Base-by-base conservation (phyloP, 768 basidiomycete species). In the Boletus speciosus region DNA sequence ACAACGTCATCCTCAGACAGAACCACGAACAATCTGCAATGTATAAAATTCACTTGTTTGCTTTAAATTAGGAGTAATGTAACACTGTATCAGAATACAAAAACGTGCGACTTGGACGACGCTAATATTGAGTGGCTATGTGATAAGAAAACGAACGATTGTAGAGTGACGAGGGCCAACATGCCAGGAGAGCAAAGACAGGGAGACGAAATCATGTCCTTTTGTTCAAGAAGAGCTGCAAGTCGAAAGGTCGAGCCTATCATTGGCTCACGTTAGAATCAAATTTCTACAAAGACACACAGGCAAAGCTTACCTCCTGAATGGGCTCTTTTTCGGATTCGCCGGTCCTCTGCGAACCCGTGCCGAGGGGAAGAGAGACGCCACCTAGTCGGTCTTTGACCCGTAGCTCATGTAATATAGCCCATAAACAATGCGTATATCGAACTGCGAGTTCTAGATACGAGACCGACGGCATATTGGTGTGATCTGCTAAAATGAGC, bases 391-490 rank as follows among this genome's bases (percentile, higher is more conserved):
- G 70, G 32, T 56, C 63, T 55, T 76, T 79, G 14, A 78, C 71
- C 9, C 73, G 76, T 42, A 74, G 56, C 41, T 82, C 81, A 57
- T 84, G 75, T 43, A 86, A 73, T 45, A 72, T 71, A 8, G 74
- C 73, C 85, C 86, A 88, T 16, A 88, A 58, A 7, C 74, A 75
- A n/a, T 80, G 73, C 3, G 83, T 86, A 62, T 90, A 81, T 43
- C 89, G 80, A n/a, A 83, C 74, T 7, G 77, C 69, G 8, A 88
- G 73, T 61, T 90, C 89, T 23, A 90, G 61, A 34, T 77, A 73
- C 1, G 89, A 88, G 27, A 85, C 73, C 0, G 81, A 66, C 16
- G 81, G 78, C 43, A 74, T 68, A 3, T 77, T 76, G 3, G 71
- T 75, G 43, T 79, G 73, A 63, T 81, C 88, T 90, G 45, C 25